Evolutionary conservation across 2,329 filamentous ascomycete genomes (phyloP).

Genomic region (Camillea tinctor): DNA sequence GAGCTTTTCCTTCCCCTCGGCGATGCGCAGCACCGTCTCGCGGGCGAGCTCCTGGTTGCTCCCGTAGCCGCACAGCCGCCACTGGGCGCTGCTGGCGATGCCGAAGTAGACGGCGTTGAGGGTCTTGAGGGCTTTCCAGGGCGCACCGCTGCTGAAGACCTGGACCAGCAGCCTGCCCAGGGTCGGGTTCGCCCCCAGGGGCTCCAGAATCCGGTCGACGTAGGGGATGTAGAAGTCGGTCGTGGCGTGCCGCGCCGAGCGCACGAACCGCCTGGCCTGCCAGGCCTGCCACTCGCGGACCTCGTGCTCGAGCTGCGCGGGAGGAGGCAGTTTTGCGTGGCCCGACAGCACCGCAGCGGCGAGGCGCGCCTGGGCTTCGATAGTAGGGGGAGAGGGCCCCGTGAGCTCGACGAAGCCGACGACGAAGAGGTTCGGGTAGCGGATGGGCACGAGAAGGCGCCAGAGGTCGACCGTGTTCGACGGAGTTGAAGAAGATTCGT

Average conservation of each 20-base stretch:
- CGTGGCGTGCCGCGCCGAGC: constrained; percentile 32
- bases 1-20: constrained; percentile 21
- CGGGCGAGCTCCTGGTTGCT: constrained; percentile 29
- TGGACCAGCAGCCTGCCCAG: constrained; percentile 27
- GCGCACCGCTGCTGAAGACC: constrained; percentile 28
- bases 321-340: constrained; percentile 24
- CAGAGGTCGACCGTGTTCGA: constrained; percentile 32
- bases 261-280: constrained; percentile 29
- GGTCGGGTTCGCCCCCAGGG: constrained; percentile 33
- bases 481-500: constrained; percentile 15
- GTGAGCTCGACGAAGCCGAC: constrained; percentile 33
- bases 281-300: constrained; percentile 27
- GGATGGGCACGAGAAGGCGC: constrained; percentile 31
- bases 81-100: constrained; percentile 35
- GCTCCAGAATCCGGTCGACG: constrained; percentile 33
- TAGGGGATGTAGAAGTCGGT: constrained; percentile 30
- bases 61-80: constrained; percentile 35
- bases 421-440: constrained; percentile 34
- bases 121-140: constrained; percentile 26
- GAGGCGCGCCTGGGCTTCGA: constrained; percentile 36
- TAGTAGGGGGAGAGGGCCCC: constrained; percentile 32
- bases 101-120: constrained; percentile 37
- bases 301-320: constrained; percentile 27
- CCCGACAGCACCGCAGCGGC: constrained; percentile 30
- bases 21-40: constrained; percentile 33